Evolutionary conservation across 73 alveolate genomes (phyloP).

Genomic region (Uronychia setigera): DNA sequence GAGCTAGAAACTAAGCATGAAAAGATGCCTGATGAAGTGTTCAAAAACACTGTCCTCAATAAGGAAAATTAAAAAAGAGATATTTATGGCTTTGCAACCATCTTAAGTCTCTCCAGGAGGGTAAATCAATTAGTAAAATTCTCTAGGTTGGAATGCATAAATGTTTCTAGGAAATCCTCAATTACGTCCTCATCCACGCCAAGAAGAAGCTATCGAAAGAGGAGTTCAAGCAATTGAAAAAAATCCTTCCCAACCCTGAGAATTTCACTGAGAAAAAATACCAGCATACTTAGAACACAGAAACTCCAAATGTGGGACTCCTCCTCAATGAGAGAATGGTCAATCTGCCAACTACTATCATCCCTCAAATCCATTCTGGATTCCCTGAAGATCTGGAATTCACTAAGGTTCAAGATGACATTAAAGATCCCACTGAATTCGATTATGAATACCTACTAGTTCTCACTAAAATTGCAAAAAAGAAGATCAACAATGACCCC

Average conservation of each 20-base stretch:
- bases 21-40: slow-evolving; percentile 26
- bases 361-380: slow-evolving; percentile 24
- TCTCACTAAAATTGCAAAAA: slow-evolving; percentile 7
- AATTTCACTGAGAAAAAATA: background rate
- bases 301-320: slow-evolving; percentile 37
- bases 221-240: background rate
- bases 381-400: slow-evolving; percentile 44
- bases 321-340: slow-evolving; percentile 42
- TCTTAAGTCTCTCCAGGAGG: slow-evolving; percentile 25
- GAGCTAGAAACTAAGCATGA: slow-evolving; percentile 36
- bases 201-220: background rate
- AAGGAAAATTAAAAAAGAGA: slow-evolving; percentile 18
- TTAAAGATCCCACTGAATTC: slow-evolving; percentile 52
- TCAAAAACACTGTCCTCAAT: slow-evolving; percentile 25
- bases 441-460: slow-evolving; percentile 46
- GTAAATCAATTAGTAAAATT: background rate
- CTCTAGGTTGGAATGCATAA: background rate
- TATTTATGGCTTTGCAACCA: slow-evolving; percentile 50
- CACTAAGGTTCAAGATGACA: slow-evolving; percentile 52
- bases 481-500: background rate
- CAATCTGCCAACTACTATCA: slow-evolving; percentile 32
- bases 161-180: slow-evolving; percentile 26
- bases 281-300: background rate
- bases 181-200: slow-evolving; percentile 26
- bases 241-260: background rate